Base-by-base conservation (phyloP, 371 early-diverging fungal genomes). In the Mucor circinelloides region DNA sequence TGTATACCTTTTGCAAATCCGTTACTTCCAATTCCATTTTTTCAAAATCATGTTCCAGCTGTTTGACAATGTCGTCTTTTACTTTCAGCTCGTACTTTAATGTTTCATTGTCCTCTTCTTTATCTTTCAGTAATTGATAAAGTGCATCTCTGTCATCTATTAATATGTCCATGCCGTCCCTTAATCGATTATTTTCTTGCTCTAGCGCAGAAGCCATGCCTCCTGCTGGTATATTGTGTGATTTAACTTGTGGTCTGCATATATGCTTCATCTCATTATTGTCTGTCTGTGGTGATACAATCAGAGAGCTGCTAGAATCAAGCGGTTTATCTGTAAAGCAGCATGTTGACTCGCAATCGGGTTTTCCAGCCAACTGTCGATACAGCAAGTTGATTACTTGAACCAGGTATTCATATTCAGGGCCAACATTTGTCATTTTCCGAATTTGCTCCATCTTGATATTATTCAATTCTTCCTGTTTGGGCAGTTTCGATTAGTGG, bases 381-480 rank as follows among this genome's bases (percentile, higher is more conserved):
- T 83, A 76, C 25, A 83, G 59, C 34, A 81, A 40, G 60, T 83
- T 69, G 25, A 83, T 70, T 48, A 81, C 78, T 70, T 83, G 84
- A 12, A 83, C 84, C n/a, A 83, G 68, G 61, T 83, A 83, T 67
- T 83, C 81, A 58, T 83, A 83, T 64, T 83, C 84, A 44, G 84
- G 84, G 28, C 84, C 81, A 30, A 79, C 74, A 36, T 70, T 62
- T 57, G 73, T 77, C 74, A 79, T 79, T 55, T 76, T 71, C 31
- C 70, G 63, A 28, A 81, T 72, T 31, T 74, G 76, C 44, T 81
- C 79, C 28, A 74, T 71, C 44, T 74, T 76, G 36, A 76, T 48
- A 38, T 69, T 57, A 67, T 75, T 75, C 59, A 80, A 25, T 60
- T 80, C 77, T 56, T 69, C 63, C 78, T 80, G 63, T 34, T 27